These are phyloP conservation scores for Diaporthe batatas DNA, from an alignment of 2,329 filamentous ascomycete species.

Conservation along the genomic window DNA sequence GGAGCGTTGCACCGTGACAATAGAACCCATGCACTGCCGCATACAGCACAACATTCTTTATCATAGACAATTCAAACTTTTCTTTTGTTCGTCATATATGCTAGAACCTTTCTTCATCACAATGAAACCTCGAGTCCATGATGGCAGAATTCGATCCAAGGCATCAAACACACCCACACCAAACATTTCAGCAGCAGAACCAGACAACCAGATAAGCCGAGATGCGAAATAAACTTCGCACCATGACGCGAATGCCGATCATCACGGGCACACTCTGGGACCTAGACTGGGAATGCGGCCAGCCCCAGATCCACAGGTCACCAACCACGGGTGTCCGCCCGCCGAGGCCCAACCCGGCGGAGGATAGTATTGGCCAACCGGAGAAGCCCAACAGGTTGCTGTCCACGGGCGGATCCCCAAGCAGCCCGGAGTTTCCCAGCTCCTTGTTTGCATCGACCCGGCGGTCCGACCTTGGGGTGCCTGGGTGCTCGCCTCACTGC, in stretches of 20 bases:
- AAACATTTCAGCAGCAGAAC: background rate
- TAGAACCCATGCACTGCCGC: background rate
- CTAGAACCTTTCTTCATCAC: background rate
- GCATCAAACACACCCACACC: background rate
- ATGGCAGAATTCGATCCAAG: background rate
- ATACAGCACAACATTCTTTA: constrained; percentile 25
- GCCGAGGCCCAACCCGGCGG: background rate
- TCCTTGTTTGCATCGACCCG: background rate
- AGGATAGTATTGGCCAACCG: background rate
- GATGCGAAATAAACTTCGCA: constrained; percentile 26
- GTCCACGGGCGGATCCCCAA: background rate
- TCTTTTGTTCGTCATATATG: constrained; percentile 7
- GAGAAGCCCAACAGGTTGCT: background rate
- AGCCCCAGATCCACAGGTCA: constrained; percentile 20
- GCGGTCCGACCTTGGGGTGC: background rate
- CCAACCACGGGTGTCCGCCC: constrained; percentile 14
- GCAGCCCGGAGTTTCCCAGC: constrained; percentile 19
- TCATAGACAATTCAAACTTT: constrained; percentile 28
- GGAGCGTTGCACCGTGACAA: constrained; percentile 7
- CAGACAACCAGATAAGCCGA: constrained; percentile 12
- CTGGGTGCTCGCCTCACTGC: constrained; percentile 29
- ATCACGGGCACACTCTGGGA: background rate
- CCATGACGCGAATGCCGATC: constrained; percentile 33
- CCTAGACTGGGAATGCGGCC: constrained; percentile 18
- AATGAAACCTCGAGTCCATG: background rate